Percentiles rank a stretch among this genome's conserved stretches.
These are phyloP conservation scores for Globisporangium solare DNA, from an alignment of 352 stramenopile genomes.

Conservation along the genomic window DNA sequence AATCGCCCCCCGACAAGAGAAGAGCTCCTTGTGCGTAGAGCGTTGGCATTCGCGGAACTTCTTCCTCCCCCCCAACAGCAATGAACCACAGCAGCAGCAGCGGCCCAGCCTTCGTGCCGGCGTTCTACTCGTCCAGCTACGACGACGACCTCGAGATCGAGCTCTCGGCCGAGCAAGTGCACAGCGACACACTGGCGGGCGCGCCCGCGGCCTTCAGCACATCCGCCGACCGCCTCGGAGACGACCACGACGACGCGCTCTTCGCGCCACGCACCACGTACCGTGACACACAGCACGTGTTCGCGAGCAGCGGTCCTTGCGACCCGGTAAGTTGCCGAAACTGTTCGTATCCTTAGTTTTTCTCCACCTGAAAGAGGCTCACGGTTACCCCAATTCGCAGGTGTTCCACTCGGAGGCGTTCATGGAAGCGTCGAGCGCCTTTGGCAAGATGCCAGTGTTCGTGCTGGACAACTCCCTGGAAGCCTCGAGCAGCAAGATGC, in stretches of 20 bases:
- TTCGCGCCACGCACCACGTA: constrained; percentile 26
- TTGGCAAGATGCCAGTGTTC: constrained; percentile 18
- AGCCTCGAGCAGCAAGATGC: neutral
- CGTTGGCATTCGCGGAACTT: constrained; percentile 9
- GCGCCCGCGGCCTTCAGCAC: neutral
- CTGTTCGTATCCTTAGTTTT: neutral
- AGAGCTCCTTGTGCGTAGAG: neutral
- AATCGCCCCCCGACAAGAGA: no score
- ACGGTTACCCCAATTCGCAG: neutral
- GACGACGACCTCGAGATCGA: constrained; percentile 22
- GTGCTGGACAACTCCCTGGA: constrained; percentile 10
- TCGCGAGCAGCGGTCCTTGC: constrained; percentile 22
- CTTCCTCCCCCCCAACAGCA: constrained; percentile 4
- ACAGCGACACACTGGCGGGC: constrained; percentile 17
- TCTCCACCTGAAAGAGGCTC: no score
- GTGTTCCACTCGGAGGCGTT: constrained; percentile 16
- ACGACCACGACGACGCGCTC: constrained; percentile 10
- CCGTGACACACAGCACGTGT: constrained; percentile 43
- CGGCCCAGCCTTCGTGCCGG: constrained; percentile 20
- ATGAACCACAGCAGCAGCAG: constrained; percentile 12
- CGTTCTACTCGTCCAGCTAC: constrained; percentile 32
- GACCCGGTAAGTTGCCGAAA: constrained; percentile 10
- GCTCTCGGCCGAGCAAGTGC: constrained; percentile 18
- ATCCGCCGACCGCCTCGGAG: constrained; percentile 6
- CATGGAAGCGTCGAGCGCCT: constrained; percentile 9